Base-by-base conservation (phyloP, 805 yeast species). In the Schwanniomyces pseudopolymorphus region DNA sequence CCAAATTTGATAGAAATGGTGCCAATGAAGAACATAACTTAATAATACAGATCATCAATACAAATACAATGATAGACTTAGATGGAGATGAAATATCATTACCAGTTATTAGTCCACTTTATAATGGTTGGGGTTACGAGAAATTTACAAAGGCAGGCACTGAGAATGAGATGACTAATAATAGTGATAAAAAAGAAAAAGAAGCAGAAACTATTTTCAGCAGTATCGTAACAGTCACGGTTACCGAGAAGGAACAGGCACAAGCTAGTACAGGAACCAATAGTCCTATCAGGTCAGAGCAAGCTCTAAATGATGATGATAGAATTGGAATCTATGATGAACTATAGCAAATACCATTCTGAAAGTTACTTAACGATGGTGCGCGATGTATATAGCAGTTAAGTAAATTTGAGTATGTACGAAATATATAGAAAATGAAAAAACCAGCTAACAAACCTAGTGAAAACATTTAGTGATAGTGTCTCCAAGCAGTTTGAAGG, bases 91-190 rank as follows among this genome's bases (percentile, higher is more conserved):
- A 14, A 3, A 60, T 58, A 0, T 49, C 50, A 4, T 46, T 54
- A n/a, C 58, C 57, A 1, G 46, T 46, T 4, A 61, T 51, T 44
- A 49, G 52, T 14, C 67, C 68, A 2, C 64, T 64, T 1, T 39
- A 49, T 27, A 50, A 54, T 21, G 47, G 51, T 42, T 66, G 66
- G 65, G 65, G 67, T 44, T 67, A 62, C 33, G 63, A 67, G 46
- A 40, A 39, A 19, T 59, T 56, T 46, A 13, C 28, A 2, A 36
- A 36, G 17, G 39, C 20, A 9, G 39, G 25, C 5, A 6, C 39
- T 36, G 8, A 26, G 10, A 26, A 26, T 11, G 28, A 16, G 20
- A 19, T 6, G 19, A 33, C 36, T 33, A 5, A 10, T 33, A 33
- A 6, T 16, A n/a, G 3, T 16, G 8, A 33, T 5, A n/a, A n/a